These are phyloP conservation scores for Aspergillus eucalypticola DNA, from an alignment of 2,329 filamentous ascomycete genomes.

Conservation along the genomic window DNA sequence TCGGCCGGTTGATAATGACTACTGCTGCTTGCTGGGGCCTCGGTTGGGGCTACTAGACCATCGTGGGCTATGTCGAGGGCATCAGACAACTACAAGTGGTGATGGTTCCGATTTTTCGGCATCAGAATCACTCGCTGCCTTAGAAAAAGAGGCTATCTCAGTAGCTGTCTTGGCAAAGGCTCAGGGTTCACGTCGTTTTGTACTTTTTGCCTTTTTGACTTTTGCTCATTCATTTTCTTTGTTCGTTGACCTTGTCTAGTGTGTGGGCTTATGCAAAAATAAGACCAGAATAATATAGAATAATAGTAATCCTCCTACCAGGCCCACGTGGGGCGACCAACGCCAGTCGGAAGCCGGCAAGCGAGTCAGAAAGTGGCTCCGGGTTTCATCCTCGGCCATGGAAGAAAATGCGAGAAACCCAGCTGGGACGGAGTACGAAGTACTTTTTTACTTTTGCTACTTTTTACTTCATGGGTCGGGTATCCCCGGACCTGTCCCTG, in stretches of 20 bases:
- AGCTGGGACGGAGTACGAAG: not conserved
- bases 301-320: too few species aligned
- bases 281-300: too few species aligned
- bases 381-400: not conserved
- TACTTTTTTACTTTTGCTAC: not conserved
- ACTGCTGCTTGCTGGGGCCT: not conserved
- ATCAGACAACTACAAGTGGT: too few species aligned
- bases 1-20: not conserved
- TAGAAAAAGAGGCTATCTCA: too few species aligned
- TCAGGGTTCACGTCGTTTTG: too few species aligned
- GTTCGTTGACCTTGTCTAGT: too few species aligned
- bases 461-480: not conserved
- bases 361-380: conserved; percentile 1
- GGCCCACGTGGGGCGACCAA: not conserved
- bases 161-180: too few species aligned
- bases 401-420: not conserved
- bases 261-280: too few species aligned
- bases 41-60: not conserved
- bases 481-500: not conserved
- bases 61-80: not conserved
- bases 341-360: not conserved
- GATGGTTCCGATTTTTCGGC: too few species aligned
- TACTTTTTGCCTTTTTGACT: too few species aligned
- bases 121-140: too few species aligned
- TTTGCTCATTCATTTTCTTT: too few species aligned